These are phyloP conservation scores for Climacium dendroides DNA, from an alignment of 225 moss, liverwort and hornwort species.

Conservation along the genomic window DNA sequence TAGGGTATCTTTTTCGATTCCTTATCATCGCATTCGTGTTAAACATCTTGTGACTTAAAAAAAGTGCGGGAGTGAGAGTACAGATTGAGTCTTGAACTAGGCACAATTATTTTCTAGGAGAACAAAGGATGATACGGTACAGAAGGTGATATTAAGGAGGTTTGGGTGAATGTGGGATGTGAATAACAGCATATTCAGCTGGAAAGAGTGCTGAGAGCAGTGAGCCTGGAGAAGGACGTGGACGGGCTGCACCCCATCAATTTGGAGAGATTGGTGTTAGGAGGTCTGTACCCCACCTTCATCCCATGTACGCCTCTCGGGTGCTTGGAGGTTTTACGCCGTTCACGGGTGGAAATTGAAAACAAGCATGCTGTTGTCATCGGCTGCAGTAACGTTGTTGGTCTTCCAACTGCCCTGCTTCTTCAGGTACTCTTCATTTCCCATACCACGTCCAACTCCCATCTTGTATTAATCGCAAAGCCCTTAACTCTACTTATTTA, in stretches of 20 bases:
- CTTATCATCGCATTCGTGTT: background rate
- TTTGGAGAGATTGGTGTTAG: conserved; percentile 43
- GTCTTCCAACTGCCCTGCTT: conserved; percentile 75
- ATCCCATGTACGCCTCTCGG: conserved; percentile 87
- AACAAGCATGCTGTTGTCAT: conserved; percentile 80
- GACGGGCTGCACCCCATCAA: conserved; percentile 86
- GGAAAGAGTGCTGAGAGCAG: conserved; percentile 56
- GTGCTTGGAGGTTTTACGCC: conserved; percentile 58
- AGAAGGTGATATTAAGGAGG: background rate
- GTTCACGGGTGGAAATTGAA: conserved; percentile 59
- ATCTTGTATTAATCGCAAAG: background rate
- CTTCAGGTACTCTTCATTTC: conserved; percentile 41
- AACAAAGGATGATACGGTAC: too few relatives aligned
- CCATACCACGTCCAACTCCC: background rate
- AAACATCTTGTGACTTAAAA: background rate
- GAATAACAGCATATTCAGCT: conserved; percentile 54
- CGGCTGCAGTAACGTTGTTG: conserved; percentile 73
- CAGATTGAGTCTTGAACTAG: background rate
- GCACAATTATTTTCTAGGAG: background rate
- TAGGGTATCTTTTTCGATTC: background rate
- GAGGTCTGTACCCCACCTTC: conserved; percentile 50
- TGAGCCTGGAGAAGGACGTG: conserved; percentile 88
- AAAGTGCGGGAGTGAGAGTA: background rate
- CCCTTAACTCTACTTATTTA: background rate
- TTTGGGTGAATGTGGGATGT: background rate